phyloP scores from a whole-genome alignment of 352 stramenopile species.

The Thalassiosira pacifica region DNA sequence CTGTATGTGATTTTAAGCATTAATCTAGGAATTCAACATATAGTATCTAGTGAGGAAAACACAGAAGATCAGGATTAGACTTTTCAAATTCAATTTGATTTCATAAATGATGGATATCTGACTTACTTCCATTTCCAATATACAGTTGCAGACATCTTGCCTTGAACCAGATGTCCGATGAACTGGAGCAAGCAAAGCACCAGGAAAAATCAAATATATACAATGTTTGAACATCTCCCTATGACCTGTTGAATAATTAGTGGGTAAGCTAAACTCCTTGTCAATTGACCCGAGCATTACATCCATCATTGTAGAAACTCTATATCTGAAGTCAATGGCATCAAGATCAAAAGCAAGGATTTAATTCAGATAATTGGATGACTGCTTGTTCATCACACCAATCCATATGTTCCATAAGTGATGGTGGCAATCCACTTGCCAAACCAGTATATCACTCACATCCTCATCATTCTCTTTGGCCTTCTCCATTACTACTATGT shows the following conservation, averaged over 20 bases:
- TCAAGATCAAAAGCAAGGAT: not conserved
- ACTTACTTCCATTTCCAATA: constrained; percentile 29
- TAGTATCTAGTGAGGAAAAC: constrained; percentile 17
- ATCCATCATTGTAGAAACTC: not conserved
- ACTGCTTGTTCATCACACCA: not conserved
- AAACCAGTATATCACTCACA: not conserved
- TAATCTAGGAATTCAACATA: constrained; percentile 27
- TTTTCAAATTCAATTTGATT: too few species aligned
- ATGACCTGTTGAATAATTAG: not conserved
- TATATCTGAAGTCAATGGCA: not conserved
- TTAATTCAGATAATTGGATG: not conserved
- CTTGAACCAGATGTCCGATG: too few species aligned
- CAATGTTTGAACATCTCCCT: not conserved
- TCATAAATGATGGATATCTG: too few species aligned
- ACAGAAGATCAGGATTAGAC: too few species aligned
- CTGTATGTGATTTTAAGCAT: not conserved
- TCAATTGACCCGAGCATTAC: not conserved
- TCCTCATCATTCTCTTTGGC: not conserved
- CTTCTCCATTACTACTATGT: not conserved
- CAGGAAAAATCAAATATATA: not conserved
- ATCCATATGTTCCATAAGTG: not conserved
- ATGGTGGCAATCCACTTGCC: not conserved
- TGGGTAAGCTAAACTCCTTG: not conserved
- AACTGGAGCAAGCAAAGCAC: too few species aligned
- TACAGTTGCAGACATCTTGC: too few species aligned